Percentiles rank a stretch among this genome's conserved stretches.
phyloP scores from a whole-genome alignment of 495 filamentous ascomycete species.

The Immersiella caudata region DNA sequence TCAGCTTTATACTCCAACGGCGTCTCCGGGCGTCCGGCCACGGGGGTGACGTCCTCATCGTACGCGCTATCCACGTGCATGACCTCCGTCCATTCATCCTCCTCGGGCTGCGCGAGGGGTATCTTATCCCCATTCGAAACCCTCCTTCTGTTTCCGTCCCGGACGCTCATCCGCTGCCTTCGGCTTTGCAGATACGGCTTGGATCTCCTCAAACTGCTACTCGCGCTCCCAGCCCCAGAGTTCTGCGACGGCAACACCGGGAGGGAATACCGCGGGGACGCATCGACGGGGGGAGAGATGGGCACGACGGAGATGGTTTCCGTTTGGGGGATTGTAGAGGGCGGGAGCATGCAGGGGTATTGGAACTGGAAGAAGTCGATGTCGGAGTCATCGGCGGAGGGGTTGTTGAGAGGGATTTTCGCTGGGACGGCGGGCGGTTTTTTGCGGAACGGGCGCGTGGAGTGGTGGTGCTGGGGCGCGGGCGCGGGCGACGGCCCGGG shows the following conservation, averaged over 20 bases:
- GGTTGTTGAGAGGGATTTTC: neutral
- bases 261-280: constrained; percentile 14
- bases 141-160: neutral
- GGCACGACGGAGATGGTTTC: neutral
- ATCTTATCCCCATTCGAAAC: neutral
- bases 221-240: neutral
- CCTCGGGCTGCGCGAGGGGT: neutral
- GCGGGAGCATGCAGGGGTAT: constrained; percentile 28
- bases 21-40: constrained; percentile 3
- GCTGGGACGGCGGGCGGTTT: neutral
- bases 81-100: neutral
- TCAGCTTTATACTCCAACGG: constrained; percentile 6
- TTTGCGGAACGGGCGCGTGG: constrained; percentile 1
- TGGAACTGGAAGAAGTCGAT: constrained; percentile 27
- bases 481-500: neutral
- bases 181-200: constrained; percentile 15
- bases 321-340: neutral
- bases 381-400: neutral
- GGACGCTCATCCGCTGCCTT: neutral
- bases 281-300: neutral
- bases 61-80: neutral
- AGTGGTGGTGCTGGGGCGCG: neutral
- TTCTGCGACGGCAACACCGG: neutral
- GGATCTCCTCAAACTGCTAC: neutral
- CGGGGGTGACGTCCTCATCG: constrained; percentile 3